Evolutionary conservation across 371 early-diverging fungal genomes (phyloP).

Genomic region (Mucor piriformis): DNA sequence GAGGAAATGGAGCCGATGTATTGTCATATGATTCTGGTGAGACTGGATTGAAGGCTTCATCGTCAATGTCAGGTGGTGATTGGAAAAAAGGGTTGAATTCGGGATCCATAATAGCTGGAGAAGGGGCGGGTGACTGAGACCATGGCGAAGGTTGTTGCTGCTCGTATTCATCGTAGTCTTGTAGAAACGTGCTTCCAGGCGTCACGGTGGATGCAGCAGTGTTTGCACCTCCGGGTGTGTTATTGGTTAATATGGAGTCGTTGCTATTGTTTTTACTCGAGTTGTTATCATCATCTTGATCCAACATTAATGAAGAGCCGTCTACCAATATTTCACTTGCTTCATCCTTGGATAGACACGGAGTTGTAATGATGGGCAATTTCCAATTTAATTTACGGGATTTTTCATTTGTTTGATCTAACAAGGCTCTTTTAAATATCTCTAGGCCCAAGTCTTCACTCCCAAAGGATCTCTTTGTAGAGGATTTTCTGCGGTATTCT

Average conservation of each 20-base stretch:
- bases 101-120: conserved; percentile 64
- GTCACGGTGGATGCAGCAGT: conserved; percentile 14
- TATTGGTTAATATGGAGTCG: conserved; percentile 10
- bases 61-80: conserved; percentile 59
- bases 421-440: conserved; percentile 41
- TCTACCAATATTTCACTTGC: conserved; percentile 43
- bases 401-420: conserved; percentile 38
- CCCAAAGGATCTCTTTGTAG: conserved; percentile 13
- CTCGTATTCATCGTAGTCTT: conserved; percentile 53
- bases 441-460: conserved; percentile 28
- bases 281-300: conserved; percentile 5
- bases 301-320: conserved; percentile 28
- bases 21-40: conserved; percentile 45
- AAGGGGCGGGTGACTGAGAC: conserved; percentile 69
- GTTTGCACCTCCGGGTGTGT: conserved; percentile 7
- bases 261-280: background rate
- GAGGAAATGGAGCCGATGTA: conserved; percentile 42
- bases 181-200: conserved; percentile 18
- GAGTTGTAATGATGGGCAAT: conserved; percentile 37
- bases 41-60: conserved; percentile 64
- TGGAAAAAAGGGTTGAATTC: conserved; percentile 65
- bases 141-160: conserved; percentile 59
- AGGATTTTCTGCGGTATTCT: conserved; percentile 50
- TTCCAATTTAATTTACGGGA: conserved; percentile 25
- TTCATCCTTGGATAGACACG: conserved; percentile 38